Evolutionary conservation across 2,329 filamentous ascomycete genomes (phyloP), one percentile per base, ranked within the genome.

Genomic region (Alternaria triticimaculans): DNA sequence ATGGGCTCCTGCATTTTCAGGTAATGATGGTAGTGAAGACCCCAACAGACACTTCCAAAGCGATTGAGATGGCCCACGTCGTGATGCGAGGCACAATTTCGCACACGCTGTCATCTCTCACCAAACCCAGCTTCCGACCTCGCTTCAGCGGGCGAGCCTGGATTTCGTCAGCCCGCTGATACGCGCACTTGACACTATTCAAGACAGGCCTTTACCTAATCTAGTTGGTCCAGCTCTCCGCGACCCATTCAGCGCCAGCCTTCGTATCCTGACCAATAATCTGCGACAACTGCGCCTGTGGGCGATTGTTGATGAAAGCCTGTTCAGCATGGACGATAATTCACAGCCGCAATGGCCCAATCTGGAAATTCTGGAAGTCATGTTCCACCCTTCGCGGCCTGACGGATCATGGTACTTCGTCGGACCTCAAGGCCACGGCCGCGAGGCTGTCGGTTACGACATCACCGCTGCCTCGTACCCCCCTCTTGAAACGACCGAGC

Each of bases 21-120:
- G n/a, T 11, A 18, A 41, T 18, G 15, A 41, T 41, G 37, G 37
- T 18, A 18, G n/a, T 41, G 37, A 18, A 41, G 37, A 41, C 15
- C 37, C 37, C 37, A 18, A 41, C 37, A 41, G 51, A 43, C 57
- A 68, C 23, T 50, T 60, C 54, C 64, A 44, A 21, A 60, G 58
- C 4, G 70, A 74, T 25, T 65, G 60, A 45, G 58, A 51, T 43
- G 72, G 71, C 15, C 69, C 67, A n/a, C 69, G 64, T 23, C 65
- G 68, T 14, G 72, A 74, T 58, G 58, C 67, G 12, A 62, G 72
- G 15, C 64, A 70, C n/a, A 67, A 66, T 46, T 73, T 73, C 45
- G 63, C 50, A 11, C 70, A 67, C 55, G 68, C 68, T 25, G 11
- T 67, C 4, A 28, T 50, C 46, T 25, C 25, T 28, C 37, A 41